Conservation (phyloP, 2,329 filamentous ascomycete species). For the Leptographium lundbergii region DNA sequence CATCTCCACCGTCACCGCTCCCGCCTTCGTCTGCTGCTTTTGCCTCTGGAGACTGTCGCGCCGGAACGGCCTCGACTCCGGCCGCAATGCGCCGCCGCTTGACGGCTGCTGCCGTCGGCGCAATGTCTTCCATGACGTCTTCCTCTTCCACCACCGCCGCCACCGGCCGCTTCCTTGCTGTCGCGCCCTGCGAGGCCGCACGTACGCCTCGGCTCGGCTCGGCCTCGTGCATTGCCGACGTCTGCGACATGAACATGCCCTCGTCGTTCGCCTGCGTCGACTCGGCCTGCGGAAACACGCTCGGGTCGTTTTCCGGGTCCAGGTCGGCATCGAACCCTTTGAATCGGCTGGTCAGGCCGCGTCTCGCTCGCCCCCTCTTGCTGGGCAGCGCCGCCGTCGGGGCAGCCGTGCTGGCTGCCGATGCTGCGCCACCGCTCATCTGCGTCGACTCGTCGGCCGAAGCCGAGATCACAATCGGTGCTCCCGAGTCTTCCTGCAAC, state of each 20-base stretch:
- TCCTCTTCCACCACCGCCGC: constrained; percentile 17
- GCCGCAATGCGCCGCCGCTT: constrained; percentile 64
- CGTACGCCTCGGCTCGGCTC: constrained; percentile 21
- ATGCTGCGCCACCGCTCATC: constrained; percentile 9
- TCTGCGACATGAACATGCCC: constrained; percentile 46
- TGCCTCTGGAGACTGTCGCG: constrained; percentile 15
- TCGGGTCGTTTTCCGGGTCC: constrained; percentile 21
- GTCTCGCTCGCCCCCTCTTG: constrained; percentile 2
- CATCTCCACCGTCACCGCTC: not conserved
- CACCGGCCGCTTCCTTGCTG: not conserved
- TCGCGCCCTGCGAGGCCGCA: constrained; percentile 10
- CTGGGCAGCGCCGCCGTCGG: not conserved
- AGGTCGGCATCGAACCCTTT: constrained; percentile 52
- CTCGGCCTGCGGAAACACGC: not conserved
- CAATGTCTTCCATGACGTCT: constrained; percentile 57
- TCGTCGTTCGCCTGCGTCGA: constrained; percentile 9
- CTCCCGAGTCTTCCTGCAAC: constrained; percentile 38
- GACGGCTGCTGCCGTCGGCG: constrained; percentile 63
- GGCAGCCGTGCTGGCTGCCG: not conserved
- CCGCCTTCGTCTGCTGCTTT: constrained; percentile 10
- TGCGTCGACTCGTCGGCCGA: constrained; percentile 12
- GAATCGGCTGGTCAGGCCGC: constrained; percentile 39
- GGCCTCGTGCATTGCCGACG: constrained; percentile 19
- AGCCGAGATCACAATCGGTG: not conserved
- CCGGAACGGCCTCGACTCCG: constrained; percentile 32